Conservation (phyloP, 2,329 filamentous ascomycete species). For the Cercospora zeae-maydis region DNA sequence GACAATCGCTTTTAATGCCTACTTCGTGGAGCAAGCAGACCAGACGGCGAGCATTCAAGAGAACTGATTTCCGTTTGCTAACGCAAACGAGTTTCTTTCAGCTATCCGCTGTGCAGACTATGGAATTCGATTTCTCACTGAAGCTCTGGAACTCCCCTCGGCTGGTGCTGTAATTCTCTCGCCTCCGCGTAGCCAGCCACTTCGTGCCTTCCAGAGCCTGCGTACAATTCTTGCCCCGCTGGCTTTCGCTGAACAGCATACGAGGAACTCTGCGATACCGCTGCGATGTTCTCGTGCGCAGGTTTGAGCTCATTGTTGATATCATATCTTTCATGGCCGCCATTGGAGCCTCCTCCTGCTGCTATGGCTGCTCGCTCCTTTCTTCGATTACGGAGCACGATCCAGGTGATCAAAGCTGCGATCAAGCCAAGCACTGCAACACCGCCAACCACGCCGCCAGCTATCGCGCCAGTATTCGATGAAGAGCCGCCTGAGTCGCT, state of each 20-base stretch:
- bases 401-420: constrained; percentile 9
- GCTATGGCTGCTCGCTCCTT: neutral
- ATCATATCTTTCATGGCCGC: neutral
- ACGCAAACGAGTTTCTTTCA: neutral
- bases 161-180: constrained; percentile 1
- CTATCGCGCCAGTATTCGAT: constrained; percentile 3
- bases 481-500: neutral
- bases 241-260: neutral
- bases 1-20: neutral
- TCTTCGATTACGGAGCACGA: constrained; percentile 8
- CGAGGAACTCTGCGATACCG: neutral
- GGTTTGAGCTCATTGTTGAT: neutral
- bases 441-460: constrained; percentile 7
- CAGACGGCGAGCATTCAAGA: neutral
- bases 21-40: neutral
- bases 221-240: neutral
- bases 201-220: neutral
- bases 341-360: neutral
- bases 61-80: neutral
- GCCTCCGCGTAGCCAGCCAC: constrained; percentile 4
- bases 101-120: neutral
- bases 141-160: constrained; percentile 7
- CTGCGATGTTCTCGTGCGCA: neutral
- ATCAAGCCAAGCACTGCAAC: constrained; percentile 9
- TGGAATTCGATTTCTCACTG: neutral